phyloP scores from a whole-genome alignment of 306 rosid genomes.

The Rubus parviflorus region DNA sequence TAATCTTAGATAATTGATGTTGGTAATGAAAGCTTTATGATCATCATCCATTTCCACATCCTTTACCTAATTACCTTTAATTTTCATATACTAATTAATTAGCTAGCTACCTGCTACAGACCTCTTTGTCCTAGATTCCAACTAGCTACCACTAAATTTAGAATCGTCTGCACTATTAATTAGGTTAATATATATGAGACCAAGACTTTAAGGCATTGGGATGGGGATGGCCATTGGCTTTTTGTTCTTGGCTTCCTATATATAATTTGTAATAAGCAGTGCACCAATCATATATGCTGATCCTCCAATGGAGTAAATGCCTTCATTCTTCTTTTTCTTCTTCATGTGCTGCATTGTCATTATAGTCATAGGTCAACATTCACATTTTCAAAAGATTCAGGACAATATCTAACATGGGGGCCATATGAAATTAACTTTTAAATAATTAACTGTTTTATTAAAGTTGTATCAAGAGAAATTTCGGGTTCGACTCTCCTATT shows the following conservation, averaged over 20 bases:
- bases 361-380: conserved; percentile 35
- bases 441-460: too few relatives aligned
- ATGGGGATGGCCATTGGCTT: background rate
- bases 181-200: background rate
- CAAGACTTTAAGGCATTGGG: conserved; percentile 15
- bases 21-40: background rate
- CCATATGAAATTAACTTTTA: conserved; percentile 10
- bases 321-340: background rate
- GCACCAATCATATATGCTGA: conserved; percentile 13
- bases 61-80: conserved; percentile 7
- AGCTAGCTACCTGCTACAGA: conserved; percentile 5
- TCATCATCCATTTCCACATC: conserved; percentile 6
- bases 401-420: conserved; percentile 44
- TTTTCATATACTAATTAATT: background rate
- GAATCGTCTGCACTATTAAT: background rate
- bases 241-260: background rate
- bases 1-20: background rate
- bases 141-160: background rate
- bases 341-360: conserved; percentile 32
- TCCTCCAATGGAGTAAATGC: background rate
- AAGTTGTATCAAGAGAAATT: too few relatives aligned
- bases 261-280: background rate
- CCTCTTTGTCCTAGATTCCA: background rate
- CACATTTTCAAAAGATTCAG: conserved; percentile 34
- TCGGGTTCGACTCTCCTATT: too few relatives aligned